phyloP scores from a whole-genome alignment of 225 moss, liverwort and hornwort species.

The Pleurozium schreberi region DNA sequence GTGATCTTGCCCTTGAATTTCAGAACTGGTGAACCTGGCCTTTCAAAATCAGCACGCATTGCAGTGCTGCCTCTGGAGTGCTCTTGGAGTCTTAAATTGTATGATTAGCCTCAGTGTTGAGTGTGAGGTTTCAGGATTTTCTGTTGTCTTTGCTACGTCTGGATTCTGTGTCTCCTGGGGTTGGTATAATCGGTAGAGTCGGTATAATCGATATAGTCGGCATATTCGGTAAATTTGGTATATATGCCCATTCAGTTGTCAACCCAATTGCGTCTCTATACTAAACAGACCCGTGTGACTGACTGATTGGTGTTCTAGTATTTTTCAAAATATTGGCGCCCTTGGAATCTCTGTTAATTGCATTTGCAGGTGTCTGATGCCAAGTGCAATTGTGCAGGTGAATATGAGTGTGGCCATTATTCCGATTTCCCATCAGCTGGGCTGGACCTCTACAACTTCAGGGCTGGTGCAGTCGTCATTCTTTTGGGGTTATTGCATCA shows the following conservation, averaged over 20 bases:
- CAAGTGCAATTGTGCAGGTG: constrained; percentile 32
- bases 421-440: constrained; percentile 80
- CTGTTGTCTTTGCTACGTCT: background rate
- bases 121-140: background rate
- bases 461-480: constrained; percentile 95
- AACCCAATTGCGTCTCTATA: background rate
- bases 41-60: no score
- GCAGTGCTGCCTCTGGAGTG: background rate
- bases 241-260: no score
- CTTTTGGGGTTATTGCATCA: constrained; percentile 88
- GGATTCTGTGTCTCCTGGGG: background rate
- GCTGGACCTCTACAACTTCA: constrained; percentile 80
- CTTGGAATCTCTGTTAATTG: background rate
- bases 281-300: background rate
- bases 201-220: no score
- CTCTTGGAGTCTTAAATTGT: background rate
- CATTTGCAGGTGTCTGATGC: background rate
- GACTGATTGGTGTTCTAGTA: background rate
- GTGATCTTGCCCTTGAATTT: background rate
- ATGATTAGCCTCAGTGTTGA: background rate
- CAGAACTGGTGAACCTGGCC: background rate
- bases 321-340: background rate
- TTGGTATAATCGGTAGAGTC: no score
- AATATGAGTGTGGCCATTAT: constrained; percentile 99
- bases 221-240: background rate